A percentile compares a stretch with the other conserved stretches of the same genome.
phyloP scores from a whole-genome alignment of 192 early-diverging fungal genomes.

The Coemansia sp. region DNA sequence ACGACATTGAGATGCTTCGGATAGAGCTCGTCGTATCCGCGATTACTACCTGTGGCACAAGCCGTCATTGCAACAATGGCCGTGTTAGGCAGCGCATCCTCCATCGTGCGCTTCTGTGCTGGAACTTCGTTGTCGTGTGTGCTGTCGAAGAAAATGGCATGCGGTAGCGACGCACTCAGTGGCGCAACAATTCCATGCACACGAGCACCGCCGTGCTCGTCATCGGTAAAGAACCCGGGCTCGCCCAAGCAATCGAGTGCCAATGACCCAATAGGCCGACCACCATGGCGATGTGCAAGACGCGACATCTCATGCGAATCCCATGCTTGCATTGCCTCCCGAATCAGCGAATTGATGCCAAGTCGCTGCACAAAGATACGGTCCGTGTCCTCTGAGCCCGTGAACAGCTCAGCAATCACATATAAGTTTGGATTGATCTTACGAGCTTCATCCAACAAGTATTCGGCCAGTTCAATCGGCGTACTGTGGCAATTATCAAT shows the following conservation, averaged over 20 bases:
- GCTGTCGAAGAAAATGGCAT: slow-evolving; percentile 98
- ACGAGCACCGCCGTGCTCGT: slow-evolving; percentile 50
- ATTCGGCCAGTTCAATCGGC: slow-evolving; percentile 90
- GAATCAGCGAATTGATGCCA: slow-evolving; percentile 95
- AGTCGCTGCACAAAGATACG: slow-evolving; percentile 87
- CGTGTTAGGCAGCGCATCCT: slow-evolving; percentile 90
- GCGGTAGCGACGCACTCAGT: slow-evolving; percentile 76
- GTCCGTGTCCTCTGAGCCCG: slow-evolving; percentile 94
- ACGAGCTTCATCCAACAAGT: slow-evolving; percentile 88
- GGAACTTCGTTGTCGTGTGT: slow-evolving; percentile 99
- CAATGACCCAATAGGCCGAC: slow-evolving; percentile 86
- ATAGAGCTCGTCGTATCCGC: slow-evolving; percentile 95
- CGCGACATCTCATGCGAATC: slow-evolving; percentile 86
- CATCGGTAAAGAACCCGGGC: slow-evolving; percentile 34
- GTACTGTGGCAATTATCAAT: slow-evolving; percentile 99
- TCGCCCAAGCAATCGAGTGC: slow-evolving; percentile 68
- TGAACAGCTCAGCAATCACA: slow-evolving; percentile 97
- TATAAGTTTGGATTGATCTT: slow-evolving; percentile 85
- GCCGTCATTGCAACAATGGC: slow-evolving; percentile 87
- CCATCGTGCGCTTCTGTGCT: slow-evolving; percentile 82
- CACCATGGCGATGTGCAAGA: slow-evolving; percentile 86
- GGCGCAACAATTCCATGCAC: slow-evolving; percentile 62
- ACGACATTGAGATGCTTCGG: slow-evolving; percentile 88
- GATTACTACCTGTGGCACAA: slow-evolving; percentile 93
- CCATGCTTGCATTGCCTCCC: slow-evolving; percentile 99